Base-by-base conservation (phyloP, 2,329 filamentous ascomycete species). In the Colletotrichum zoysiae region DNA sequence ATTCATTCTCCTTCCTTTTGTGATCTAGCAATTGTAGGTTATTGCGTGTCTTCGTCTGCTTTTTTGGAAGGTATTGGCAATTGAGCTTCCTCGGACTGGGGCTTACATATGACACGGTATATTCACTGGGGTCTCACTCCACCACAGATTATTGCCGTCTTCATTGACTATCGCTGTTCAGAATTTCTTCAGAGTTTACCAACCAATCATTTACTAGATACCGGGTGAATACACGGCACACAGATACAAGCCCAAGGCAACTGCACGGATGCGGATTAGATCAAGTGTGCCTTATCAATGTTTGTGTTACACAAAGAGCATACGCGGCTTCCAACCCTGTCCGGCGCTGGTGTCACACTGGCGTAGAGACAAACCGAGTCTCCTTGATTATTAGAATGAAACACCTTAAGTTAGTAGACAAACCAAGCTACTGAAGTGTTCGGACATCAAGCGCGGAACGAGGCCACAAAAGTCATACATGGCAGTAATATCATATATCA, bases 1-100 rank as follows among this genome's bases (percentile, higher is more conserved):
- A 3, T 33, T 8, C 11, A 9, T 3, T 35, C 50, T 50, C 65
- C 65, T 67, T 67, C 57, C 57, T n/a, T 38, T 55, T 38, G 23
- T 18, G 48, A 62, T 8, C 38, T 67, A 56, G 57, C 14, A 16
- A 35, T 6, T n/a, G 1, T 16, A 23, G 11, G 16, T 7, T 14
- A 40, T 35, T 23, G 9, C 23, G 3, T 30, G 12, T 30, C 1
- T 16, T 9, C 11, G 26, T n/a, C 59, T 12, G 46, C 38, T 9
- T 42, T 9, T 42, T 6, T 26, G 35, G 35, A 4, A 14, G 35
- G 23, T 6, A 42, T 26, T 26, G 9, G 5, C 6, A 26, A 35
- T 26, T 40, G 35, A 5, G 12, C 9, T 7, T 26, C 14, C 35
- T 35, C 9, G 30, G 3, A 5, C 6, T 18, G 18, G 30, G 5